Evolutionary conservation across 495 filamentous ascomycete genomes (phyloP).

Genomic region (Physcia stellaris): DNA sequence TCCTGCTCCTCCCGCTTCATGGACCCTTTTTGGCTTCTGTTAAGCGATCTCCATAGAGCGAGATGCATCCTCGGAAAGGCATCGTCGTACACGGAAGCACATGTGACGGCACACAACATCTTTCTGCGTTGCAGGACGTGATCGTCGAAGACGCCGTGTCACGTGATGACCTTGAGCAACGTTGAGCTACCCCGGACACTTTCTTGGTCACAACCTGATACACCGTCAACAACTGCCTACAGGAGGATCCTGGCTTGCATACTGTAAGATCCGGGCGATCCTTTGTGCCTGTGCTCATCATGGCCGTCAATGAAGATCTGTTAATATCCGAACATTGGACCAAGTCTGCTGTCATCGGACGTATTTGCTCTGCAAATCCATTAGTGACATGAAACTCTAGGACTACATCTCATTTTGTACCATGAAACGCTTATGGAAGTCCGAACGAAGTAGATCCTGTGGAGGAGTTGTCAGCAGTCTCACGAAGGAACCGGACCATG

Average conservation of each 20-base stretch:
- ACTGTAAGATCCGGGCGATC: neutral
- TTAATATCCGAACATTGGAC: neutral
- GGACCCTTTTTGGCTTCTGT: too few species aligned
- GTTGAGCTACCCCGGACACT: too few species aligned
- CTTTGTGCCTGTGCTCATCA: neutral
- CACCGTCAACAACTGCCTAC: too few species aligned
- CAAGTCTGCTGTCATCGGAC: slow-evolving; percentile 36
- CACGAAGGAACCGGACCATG: neutral
- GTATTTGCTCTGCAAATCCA: slow-evolving; percentile 44
- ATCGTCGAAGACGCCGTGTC: too few species aligned
- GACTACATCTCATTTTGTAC: slow-evolving; percentile 20
- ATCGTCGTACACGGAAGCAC: too few species aligned
- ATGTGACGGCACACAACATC: too few species aligned
- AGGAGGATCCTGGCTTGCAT: neutral
- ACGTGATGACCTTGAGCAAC: neutral
- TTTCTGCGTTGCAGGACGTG: too few species aligned
- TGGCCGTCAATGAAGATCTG: neutral
- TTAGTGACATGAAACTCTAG: slow-evolving; percentile 19
- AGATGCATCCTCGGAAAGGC: too few species aligned
- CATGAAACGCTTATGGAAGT: slow-evolving; percentile 98
- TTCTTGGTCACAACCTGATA: too few species aligned
- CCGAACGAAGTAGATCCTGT: slow-evolving; percentile 83
- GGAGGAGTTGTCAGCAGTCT: slow-evolving; percentile 14
- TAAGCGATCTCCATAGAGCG: too few species aligned
- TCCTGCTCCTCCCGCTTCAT: too few species aligned